Evolutionary conservation across 225 moss, liverwort and hornwort genomes (phyloP).

Genomic region (Polytrichum commune): DNA sequence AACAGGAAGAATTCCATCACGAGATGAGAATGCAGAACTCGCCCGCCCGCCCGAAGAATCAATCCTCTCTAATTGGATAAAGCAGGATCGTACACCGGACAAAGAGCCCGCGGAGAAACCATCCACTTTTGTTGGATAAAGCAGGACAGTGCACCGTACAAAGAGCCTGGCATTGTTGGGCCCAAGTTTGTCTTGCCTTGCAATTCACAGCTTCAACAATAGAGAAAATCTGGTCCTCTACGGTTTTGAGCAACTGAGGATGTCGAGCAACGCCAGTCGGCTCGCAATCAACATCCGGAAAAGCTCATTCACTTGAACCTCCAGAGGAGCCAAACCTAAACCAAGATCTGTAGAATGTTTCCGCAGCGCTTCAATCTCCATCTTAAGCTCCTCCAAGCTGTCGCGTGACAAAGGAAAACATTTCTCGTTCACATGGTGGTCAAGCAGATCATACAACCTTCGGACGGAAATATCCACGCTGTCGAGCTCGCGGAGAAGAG

Average conservation of each 20-base stretch:
- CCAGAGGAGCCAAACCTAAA: slow-evolving; percentile 28
- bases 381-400: slow-evolving; percentile 12
- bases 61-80: background rate
- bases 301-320: slow-evolving; percentile 45
- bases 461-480: slow-evolving; percentile 34
- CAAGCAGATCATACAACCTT: slow-evolving; percentile 20
- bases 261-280: slow-evolving; percentile 36
- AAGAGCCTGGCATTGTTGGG: background rate
- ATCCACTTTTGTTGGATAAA: background rate
- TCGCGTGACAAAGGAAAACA: slow-evolving; percentile 25
- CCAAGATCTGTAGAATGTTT: slow-evolving; percentile 27
- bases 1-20: background rate
- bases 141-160: background rate
- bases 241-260: slow-evolving; percentile 26
- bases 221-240: background rate
- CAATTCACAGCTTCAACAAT: background rate
- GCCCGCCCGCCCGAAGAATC: background rate
- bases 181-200: background rate
- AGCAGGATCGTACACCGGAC: background rate
- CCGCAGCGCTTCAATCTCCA: slow-evolving; percentile 28
- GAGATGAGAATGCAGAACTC: background rate
- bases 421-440: slow-evolving; percentile 18
- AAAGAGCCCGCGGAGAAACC: too few relatives aligned
- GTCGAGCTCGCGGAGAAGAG: slow-evolving; percentile 44
- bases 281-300: slow-evolving; percentile 46